Percentiles rank a stretch among this genome's conserved stretches.
These are phyloP conservation scores for Stachybotrys elegans DNA, from an alignment of 2,329 filamentous ascomycete genomes.

Conservation along the genomic window DNA sequence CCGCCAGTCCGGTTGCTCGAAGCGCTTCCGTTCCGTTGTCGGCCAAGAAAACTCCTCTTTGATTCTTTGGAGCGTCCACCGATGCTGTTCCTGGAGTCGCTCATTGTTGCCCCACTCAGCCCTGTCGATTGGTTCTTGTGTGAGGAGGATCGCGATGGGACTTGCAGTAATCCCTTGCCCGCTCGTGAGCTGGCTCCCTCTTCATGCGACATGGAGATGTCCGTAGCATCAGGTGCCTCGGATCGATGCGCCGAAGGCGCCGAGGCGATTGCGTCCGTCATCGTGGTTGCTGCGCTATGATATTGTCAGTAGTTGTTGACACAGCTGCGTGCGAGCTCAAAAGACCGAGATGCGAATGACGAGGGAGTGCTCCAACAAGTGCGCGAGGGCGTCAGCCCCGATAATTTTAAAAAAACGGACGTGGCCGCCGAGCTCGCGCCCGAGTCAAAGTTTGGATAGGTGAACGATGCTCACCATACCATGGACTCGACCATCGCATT, in stretches of 20 bases:
- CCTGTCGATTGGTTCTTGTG: conserved; percentile 55
- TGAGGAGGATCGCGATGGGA: conserved; percentile 59
- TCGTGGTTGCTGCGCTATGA: conserved; percentile 18
- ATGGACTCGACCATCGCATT: too few species aligned
- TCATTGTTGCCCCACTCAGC: conserved; percentile 54
- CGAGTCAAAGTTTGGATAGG: too few species aligned
- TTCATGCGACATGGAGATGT: conserved; percentile 38
- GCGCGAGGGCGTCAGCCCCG: too few species aligned
- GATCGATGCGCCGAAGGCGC: conserved; percentile 22
- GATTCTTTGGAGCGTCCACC: conserved; percentile 61
- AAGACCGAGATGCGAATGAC: too few species aligned
- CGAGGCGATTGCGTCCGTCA: conserved; percentile 24
- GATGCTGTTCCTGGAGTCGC: conserved; percentile 57
- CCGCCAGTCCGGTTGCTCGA: conserved; percentile 58
- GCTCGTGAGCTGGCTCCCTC: conserved; percentile 41
- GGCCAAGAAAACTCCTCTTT: conserved; percentile 57
- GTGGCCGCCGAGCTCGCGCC: too few species aligned
- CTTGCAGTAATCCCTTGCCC: conserved; percentile 48
- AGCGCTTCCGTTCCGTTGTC: conserved; percentile 61
- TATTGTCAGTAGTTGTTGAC: conserved; percentile 12
- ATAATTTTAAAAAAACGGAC: too few species aligned
- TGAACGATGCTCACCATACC: too few species aligned
- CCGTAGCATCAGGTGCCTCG: conserved; percentile 26
- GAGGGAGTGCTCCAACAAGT: too few species aligned
- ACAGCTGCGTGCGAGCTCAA: too few species aligned